phyloP scores from a whole-genome alignment of 225 moss, liverwort and hornwort genomes.

The Marchantia polymorpha region DNA sequence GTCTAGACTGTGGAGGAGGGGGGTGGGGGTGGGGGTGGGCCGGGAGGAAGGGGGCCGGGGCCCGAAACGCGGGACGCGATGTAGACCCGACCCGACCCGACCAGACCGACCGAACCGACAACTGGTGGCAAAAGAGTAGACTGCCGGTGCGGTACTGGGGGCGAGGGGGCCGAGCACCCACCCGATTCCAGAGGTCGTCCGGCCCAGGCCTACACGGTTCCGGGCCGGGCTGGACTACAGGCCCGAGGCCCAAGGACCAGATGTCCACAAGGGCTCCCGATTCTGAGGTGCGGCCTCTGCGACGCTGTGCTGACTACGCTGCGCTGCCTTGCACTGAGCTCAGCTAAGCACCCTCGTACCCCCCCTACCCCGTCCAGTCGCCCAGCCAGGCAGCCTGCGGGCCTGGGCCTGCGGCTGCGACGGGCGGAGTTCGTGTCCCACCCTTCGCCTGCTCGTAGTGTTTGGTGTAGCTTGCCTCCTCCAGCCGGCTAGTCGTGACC shows the following conservation, averaged over 20 bases:
- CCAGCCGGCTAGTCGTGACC: not conserved
- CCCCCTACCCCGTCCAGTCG: not conserved
- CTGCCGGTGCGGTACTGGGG: too few species aligned
- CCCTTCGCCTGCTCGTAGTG: not conserved
- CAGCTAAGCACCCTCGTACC: not conserved
- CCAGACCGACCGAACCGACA: too few species aligned
- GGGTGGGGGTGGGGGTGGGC: too few species aligned
- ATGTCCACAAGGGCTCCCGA: not conserved
- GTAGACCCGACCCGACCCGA: too few species aligned
- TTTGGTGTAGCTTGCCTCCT: conserved; percentile 2
- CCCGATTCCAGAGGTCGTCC: too few species aligned
- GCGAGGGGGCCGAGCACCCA: too few species aligned
- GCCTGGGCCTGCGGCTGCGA: not conserved
- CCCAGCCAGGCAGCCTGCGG: not conserved
- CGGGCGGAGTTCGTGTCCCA: not conserved
- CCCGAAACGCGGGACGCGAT: too few species aligned
- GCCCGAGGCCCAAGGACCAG: not conserved
- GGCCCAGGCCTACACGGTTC: too few species aligned
- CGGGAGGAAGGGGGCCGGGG: too few species aligned
- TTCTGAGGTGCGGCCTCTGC: not conserved
- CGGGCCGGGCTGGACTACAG: too few species aligned
- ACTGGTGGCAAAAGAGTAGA: too few species aligned
- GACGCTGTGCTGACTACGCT: not conserved
- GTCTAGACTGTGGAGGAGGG: too few species aligned
- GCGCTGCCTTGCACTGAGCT: conserved; percentile 1